Evolutionary conservation across 805 yeast species (phyloP).

Genomic region (Ogataea salicorniae): DNA sequence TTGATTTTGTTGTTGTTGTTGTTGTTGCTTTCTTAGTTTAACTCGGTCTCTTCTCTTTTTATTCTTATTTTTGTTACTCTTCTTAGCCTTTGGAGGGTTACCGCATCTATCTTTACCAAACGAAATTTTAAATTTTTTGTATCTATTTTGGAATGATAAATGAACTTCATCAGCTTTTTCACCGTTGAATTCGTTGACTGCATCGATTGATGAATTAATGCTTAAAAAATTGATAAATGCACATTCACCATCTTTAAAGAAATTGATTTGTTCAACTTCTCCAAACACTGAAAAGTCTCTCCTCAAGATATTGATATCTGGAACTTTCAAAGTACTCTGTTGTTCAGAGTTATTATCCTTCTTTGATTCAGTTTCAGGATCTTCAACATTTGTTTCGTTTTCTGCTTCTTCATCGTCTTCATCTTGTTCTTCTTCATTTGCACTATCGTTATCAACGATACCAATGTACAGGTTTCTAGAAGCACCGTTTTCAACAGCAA

Average conservation of each 20-base stretch:
- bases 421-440: conserved; percentile 28
- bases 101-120: conserved; percentile 77
- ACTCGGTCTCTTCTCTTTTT: conserved; percentile 26
- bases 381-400: neutral
- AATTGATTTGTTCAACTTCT: conserved; percentile 70
- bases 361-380: neutral
- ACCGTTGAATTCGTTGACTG: conserved; percentile 53
- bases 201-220: conserved; percentile 56
- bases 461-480: conserved; percentile 76
- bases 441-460: conserved; percentile 35
- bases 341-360: neutral
- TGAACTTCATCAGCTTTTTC: conserved; percentile 31
- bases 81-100: conserved; percentile 53
- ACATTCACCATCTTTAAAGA: conserved; percentile 62
- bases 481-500: conserved; percentile 66
- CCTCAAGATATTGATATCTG: conserved; percentile 35
- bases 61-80: conserved; percentile 37
- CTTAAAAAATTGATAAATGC: conserved; percentile 70
- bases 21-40: conserved; percentile 2
- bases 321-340: neutral
- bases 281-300: conserved; percentile 62
- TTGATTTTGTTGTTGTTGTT: neutral
- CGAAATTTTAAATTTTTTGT: conserved; percentile 50
- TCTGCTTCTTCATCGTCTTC: conserved; percentile 8
- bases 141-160: conserved; percentile 39